Percentiles rank a stretch among this genome's conserved stretches.
Conservation (phyloP, 768 basidiomycete species). For the Tulasnella sp. region DNA sequence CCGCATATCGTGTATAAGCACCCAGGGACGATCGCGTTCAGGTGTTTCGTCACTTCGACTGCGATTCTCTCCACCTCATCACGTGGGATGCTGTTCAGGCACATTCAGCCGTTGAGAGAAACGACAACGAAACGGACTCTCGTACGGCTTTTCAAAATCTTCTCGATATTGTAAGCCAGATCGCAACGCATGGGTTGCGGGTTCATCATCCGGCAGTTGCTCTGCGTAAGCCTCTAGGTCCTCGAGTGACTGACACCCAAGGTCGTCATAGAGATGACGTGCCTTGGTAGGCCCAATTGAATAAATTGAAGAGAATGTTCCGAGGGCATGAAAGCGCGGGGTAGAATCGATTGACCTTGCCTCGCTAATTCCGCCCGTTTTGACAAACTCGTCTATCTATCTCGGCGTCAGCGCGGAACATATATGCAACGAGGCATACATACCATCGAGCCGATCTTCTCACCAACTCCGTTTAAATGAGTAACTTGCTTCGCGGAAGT, state of each 20-base stretch:
- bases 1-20: conserved; percentile 68
- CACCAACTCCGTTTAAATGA: conserved; percentile 29
- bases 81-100: conserved; percentile 55
- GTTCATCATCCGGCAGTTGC: conserved; percentile 2
- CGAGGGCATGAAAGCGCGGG: conserved; percentile 53
- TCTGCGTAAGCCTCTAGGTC: conserved; percentile 10
- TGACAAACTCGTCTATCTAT: conserved; percentile 53
- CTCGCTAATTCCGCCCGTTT: conserved; percentile 45
- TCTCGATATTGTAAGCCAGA: conserved; percentile 2
- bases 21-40: conserved; percentile 49
- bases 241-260: not conserved
- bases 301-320: conserved; percentile 47
- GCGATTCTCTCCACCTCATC: conserved; percentile 70
- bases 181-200: not conserved
- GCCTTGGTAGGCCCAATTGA: conserved; percentile 38
- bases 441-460: conserved; percentile 31
- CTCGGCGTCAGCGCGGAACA: not conserved
- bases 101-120: not conserved
- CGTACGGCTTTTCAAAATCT: conserved; percentile 3
- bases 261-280: conserved; percentile 8
- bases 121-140: not conserved
- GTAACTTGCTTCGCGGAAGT: conserved; percentile 17
- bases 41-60: conserved; percentile 49
- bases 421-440: not conserved
- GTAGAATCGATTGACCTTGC: conserved; percentile 53